phyloP scores from a whole-genome alignment of 495 filamentous ascomycete species.

The Achaetomiella virescens region DNA sequence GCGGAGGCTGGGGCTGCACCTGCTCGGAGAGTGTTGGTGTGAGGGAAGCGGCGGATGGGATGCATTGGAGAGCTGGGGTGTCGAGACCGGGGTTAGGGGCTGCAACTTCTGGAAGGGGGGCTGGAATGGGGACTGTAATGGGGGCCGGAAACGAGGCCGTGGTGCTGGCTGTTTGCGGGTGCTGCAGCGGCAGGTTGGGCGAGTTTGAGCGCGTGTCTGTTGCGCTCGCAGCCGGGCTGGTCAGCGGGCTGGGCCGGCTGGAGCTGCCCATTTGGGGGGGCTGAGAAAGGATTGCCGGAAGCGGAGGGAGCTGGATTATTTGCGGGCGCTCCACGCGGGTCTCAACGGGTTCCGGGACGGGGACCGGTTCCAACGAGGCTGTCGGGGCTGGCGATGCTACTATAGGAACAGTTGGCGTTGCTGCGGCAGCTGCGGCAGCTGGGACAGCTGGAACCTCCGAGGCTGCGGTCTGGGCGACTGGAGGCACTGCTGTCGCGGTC shows the following conservation, averaged over 20 bases:
- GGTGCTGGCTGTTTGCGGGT: not conserved
- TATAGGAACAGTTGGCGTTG: too few relatives aligned
- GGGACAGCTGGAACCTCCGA: not conserved
- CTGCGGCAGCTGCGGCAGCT: not conserved
- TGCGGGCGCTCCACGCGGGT: not conserved
- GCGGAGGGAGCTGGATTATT: not conserved
- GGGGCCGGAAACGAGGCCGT: not conserved
- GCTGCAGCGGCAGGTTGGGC: constrained; percentile 3
- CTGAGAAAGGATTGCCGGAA: not conserved
- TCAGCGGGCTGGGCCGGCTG: constrained; percentile 8
- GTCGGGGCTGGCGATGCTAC: not conserved
- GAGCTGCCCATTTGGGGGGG: not conserved
- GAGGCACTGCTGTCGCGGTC: not conserved
- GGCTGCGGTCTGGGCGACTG: too few relatives aligned
- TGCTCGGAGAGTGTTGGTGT: not conserved
- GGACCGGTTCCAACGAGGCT: not conserved
- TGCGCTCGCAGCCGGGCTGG: constrained; percentile 15
- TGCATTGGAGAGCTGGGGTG: not conserved
- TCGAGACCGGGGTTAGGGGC: not conserved
- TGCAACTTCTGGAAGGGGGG: not conserved
- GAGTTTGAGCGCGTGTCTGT: constrained; percentile 12
- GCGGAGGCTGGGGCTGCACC: not conserved
- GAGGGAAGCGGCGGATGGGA: not conserved
- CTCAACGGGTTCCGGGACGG: not conserved
- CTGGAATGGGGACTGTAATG: not conserved